Percentiles rank a stretch among this genome's conserved stretches.
Conservation (phyloP, 1,284 basidiomycete genomes). For the Dichomitus squalens region DNA sequence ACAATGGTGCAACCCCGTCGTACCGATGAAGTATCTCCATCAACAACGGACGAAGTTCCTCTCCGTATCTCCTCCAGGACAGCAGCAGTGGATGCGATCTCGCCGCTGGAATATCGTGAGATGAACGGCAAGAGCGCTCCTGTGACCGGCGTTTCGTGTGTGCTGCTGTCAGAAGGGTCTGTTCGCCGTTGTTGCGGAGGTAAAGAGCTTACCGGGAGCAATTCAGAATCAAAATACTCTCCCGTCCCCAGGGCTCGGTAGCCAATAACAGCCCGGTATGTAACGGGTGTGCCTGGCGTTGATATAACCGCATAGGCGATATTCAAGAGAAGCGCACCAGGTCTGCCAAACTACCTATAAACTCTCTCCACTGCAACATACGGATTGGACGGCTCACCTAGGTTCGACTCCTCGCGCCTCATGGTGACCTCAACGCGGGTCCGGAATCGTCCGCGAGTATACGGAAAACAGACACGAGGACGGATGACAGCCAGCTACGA, state of each 20-base stretch:
- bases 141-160: neutral
- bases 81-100: neutral
- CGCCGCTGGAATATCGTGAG: neutral
- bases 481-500: neutral
- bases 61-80: too few relatives aligned
- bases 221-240: slow-evolving; percentile 2
- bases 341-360: neutral
- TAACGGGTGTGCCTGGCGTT: slow-evolving; percentile 17
- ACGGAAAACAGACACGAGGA: neutral
- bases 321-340: neutral
- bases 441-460: neutral
- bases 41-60: too few relatives aligned
- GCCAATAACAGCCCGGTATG: neutral
- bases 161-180: neutral
- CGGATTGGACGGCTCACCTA: neutral
- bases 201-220: slow-evolving; percentile 19
- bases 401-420: neutral
- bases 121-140: neutral
- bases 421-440: neutral
- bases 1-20: too few relatives aligned
- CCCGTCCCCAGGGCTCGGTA: slow-evolving; percentile 2
- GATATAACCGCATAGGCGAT: neutral
- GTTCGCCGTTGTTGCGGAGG: slow-evolving; percentile 15
- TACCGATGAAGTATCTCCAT: too few relatives aligned
- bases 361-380: neutral